Conservation (phyloP, 2,329 filamentous ascomycete genomes). For the Scedosporium aurantiacum region DNA sequence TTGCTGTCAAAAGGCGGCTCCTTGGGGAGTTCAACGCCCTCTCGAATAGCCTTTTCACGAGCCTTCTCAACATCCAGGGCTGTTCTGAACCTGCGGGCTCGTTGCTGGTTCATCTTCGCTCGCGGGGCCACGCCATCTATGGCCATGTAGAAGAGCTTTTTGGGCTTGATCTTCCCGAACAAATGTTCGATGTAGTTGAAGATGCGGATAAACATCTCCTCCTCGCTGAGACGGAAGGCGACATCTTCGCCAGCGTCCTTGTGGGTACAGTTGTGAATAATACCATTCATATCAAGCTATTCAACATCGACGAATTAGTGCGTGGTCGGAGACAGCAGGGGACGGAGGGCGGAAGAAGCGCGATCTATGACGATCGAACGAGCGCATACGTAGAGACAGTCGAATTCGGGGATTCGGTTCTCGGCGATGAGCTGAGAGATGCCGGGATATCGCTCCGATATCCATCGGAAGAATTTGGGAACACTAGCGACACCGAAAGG, state of each 20-base stretch:
- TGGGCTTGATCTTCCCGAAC: constrained; percentile 97
- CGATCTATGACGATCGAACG: constrained; percentile 6
- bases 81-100: constrained; percentile 86
- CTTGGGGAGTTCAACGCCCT: constrained; percentile 87
- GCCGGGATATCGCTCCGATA: constrained; percentile 95
- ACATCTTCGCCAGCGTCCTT: constrained; percentile 81
- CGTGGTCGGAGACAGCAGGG: constrained; percentile 18
- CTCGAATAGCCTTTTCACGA: constrained; percentile 79
- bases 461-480: constrained; percentile 96
- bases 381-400: constrained; percentile 68
- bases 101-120: constrained; percentile 99
- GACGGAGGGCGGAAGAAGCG: not conserved
- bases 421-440: constrained; percentile 98
- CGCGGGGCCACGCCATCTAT: constrained; percentile 95
- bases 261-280: constrained; percentile 99
- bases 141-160: constrained; percentile 98
- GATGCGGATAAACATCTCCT: constrained; percentile 99
- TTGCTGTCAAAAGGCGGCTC: constrained; percentile 98
- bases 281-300: constrained; percentile 93
- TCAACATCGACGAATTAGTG: constrained; percentile 14
- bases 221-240: constrained; percentile 85
- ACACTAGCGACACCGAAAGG: constrained; percentile 30
- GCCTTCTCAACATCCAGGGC: constrained; percentile 83
- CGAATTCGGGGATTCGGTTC: constrained; percentile 97
- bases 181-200: constrained; percentile 99